Base-by-base conservation (phyloP, 208 protist species). In the Novymonas esmeraldas region DNA sequence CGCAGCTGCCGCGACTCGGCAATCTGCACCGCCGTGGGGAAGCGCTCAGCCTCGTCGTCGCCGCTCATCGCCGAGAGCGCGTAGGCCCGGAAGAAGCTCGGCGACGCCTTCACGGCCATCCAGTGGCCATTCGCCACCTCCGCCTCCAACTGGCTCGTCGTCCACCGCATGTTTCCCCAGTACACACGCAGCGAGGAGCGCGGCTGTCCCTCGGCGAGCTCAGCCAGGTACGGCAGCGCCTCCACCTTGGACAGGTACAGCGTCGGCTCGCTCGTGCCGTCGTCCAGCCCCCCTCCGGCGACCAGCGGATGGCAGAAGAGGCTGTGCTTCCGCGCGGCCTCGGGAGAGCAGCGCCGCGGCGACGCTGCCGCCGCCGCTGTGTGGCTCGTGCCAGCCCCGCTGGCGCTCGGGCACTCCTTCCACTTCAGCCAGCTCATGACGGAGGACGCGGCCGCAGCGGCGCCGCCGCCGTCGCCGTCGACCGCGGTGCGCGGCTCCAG, bases 81-180 rank as follows among this genome's bases (percentile, higher is more conserved):
- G 77, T 87, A 93, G n/a, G 84, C 64, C 6, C 71, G 72, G 64
- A 93, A 95, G 58, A 95, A 95, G 55, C 72, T 79, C 26, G 90
- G 85, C 29, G 87, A 93, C 39, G 92, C 70, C 62, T 82, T 82
- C 41, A 93, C 83, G 1, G 90, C 81, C 55, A 93, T 89, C 85
- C 87, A 95, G 61, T 93, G 87, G 11, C 90, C 90, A 49, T 91
- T 90, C n/a, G 72, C 79, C 28, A 95, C 84, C 63, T 95, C 90
- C 20, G 79, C 58, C 65, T 90, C 82, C 6, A 95, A 64, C 61
- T 93, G 85, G 29, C 70, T 73, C 0, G 90, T 91, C 13, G 87
- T 66, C 90, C 90, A 95, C 9, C 82, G 83, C 79, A 91, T 92
- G 59, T 75, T 84, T 31, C 90, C 90, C 90, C 90, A 95, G 76